Evolutionary conservation across 495 filamentous ascomycete species (phyloP), one percentile per base, ranked within the genome.

Genomic region (Hyaloscypha hepaticicola): DNA sequence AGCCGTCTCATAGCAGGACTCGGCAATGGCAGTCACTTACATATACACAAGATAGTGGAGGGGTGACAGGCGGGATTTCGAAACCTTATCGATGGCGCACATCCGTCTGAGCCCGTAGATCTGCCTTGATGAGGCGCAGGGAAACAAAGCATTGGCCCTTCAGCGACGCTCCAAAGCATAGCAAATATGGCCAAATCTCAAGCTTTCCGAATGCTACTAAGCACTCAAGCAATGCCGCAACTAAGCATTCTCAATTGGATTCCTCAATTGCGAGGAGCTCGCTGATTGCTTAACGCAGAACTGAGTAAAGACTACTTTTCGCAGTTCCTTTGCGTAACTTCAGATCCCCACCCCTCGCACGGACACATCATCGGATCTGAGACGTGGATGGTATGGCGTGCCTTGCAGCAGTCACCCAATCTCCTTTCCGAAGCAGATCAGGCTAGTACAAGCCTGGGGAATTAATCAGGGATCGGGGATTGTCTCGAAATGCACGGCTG

Each of bases 71-170:
- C 52, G 33, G 21, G 21, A 31, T 14, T 22, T 55, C 38, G 61
- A 58, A 64, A 64, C 61, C 53, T 51, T 31, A 31, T 57, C 48
- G 22, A 64, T 58, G 11, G 52, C 5, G 38, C 34, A 27, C 52
- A 58, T 21, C 38, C 16, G 53, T 64, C 58, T 64, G 53, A 58
- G 41, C 53, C 31, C 12, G 21, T 25, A 50, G 33, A 21, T 58
- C 24, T 24, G 61, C n/a, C 49, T 24, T 25, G 6, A 53, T 50
- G 34, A 50, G 61, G 53, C 34, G 61, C 33, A 58, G 61, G 22
- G 51, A 31, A 14, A 16, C 19, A 45, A 45, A 45, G 38, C 38
- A 45, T 16, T 9, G 0, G 5, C 31, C 12, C 38, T 19, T 45
- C 38, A 45, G 19, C 38, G 16, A 19, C 38, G 38, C 4, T 45